Conservation (phyloP, 495 filamentous ascomycete species). For the Podospora pseudoanserina region DNA sequence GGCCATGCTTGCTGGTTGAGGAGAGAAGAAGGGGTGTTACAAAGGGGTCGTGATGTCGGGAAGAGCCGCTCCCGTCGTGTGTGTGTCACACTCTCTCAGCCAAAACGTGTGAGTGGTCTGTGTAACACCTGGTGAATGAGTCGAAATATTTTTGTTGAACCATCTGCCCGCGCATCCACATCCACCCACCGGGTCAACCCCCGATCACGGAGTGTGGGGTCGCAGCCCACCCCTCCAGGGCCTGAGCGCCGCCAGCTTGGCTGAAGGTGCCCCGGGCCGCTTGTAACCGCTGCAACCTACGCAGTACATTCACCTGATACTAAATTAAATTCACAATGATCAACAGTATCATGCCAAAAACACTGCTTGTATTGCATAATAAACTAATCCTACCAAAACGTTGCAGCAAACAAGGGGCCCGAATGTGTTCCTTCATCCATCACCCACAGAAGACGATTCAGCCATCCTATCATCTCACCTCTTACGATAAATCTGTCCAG, state of each 20-base stretch:
- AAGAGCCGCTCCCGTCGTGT: neutral
- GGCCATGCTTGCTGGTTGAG: constrained; percentile 17
- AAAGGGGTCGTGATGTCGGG: neutral
- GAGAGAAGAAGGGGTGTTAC: neutral
- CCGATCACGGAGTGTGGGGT: constrained; percentile 4
- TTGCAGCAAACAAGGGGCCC: neutral
- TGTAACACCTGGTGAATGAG: neutral
- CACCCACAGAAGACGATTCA: neutral
- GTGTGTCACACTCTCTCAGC: neutral
- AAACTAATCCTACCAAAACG: neutral
- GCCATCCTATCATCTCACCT: neutral
- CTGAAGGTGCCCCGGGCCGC: neutral
- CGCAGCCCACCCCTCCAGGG: neutral
- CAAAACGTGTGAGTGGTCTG: neutral
- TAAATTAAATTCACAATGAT: neutral
- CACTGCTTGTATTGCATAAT: neutral
- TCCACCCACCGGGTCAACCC: neutral
- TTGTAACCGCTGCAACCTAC: neutral
- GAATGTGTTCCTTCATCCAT: neutral
- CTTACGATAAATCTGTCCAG: neutral
- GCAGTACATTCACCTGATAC: neutral
- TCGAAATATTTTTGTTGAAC: constrained; percentile 5
- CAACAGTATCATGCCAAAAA: neutral
- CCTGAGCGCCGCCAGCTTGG: neutral
- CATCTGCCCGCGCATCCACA: neutral